Evolutionary conservation across 2,329 filamentous ascomycete species (phyloP).

Genomic region (Penicillium sp.): DNA sequence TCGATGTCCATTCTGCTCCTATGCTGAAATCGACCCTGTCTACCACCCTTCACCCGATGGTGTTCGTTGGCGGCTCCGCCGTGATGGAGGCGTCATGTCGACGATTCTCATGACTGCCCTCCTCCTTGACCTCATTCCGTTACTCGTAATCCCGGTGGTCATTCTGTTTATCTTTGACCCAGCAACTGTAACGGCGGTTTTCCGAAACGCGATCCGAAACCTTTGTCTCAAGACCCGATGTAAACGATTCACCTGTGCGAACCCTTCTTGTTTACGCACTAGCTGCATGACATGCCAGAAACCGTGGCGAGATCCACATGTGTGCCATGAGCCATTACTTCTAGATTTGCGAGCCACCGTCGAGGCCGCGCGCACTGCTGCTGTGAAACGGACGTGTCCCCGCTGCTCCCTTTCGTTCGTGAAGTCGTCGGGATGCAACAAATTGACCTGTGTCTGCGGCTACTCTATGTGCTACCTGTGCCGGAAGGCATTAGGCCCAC

Average conservation of each 20-base stretch:
- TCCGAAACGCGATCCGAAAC: slow-evolving; percentile 61
- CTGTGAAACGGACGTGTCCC: slow-evolving; percentile 91
- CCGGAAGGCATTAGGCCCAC: slow-evolving; percentile 59
- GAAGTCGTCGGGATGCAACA: slow-evolving; percentile 93
- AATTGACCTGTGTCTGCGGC: slow-evolving; percentile 89
- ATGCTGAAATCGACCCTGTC: slow-evolving; percentile 80
- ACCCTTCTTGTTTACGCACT: slow-evolving; percentile 60
- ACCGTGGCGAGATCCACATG: slow-evolving; percentile 81
- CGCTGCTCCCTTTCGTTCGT: slow-evolving; percentile 88
- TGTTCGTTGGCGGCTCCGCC: slow-evolving; percentile 55
- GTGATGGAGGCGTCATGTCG: slow-evolving; percentile 50
- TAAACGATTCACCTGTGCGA: slow-evolving; percentile 72
- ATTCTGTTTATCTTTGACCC: slow-evolving; percentile 57
- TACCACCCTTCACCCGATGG: slow-evolving; percentile 57
- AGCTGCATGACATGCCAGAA: slow-evolving; percentile 83
- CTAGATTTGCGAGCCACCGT: slow-evolving; percentile 82
- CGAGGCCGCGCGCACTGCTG: slow-evolving; percentile 88
- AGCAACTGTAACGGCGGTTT: slow-evolving; percentile 47
- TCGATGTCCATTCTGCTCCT: slow-evolving; percentile 84
- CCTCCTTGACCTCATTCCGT: slow-evolving; percentile 43
- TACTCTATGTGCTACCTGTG: slow-evolving; percentile 99
- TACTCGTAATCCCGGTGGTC: slow-evolving; percentile 51
- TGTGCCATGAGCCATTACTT: slow-evolving; percentile 79
- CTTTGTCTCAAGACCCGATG: slow-evolving; percentile 68
- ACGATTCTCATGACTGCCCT: slow-evolving; percentile 48